A percentile compares a stretch with the other conserved stretches of the same genome.
Evolutionary conservation across 2,329 filamentous ascomycete genomes (phyloP).

Genomic region (Xylaria multiplex): DNA sequence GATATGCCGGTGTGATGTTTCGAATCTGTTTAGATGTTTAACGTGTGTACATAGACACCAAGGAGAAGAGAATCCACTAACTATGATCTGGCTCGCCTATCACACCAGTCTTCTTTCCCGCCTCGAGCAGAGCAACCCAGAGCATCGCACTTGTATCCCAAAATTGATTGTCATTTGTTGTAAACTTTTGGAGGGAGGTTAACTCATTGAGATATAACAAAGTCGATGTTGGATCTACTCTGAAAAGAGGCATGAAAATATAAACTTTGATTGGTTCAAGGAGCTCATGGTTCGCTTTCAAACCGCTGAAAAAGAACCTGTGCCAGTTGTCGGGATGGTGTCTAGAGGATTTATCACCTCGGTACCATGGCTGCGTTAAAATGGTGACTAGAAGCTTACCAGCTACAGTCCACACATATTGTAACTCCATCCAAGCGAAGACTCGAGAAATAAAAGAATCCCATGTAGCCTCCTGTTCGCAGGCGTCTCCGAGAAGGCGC

Average conservation of each 20-base stretch:
- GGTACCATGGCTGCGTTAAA: conserved; percentile 59
- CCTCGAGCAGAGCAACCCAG: conserved; percentile 73
- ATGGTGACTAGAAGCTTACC: conserved; percentile 70
- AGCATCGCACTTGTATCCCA: conserved; percentile 66
- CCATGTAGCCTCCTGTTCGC: conserved; percentile 55
- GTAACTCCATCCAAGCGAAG: conserved; percentile 66
- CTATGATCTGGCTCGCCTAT: conserved; percentile 72
- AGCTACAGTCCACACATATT: conserved; percentile 67
- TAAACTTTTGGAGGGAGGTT: conserved; percentile 61
- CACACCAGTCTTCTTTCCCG: conserved; percentile 75
- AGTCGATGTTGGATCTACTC: conserved; percentile 63
- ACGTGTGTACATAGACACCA: conserved; percentile 28
- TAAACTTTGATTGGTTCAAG: conserved; percentile 73
- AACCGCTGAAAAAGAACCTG: conserved; percentile 63
- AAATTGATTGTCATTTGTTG: conserved; percentile 56
- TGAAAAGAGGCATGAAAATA: conserved; percentile 71
- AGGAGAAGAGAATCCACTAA: conserved; percentile 27
- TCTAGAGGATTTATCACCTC: conserved; percentile 42
- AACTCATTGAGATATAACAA: conserved; percentile 67
- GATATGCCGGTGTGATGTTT: conserved; percentile 43
- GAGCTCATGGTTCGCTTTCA: conserved; percentile 60
- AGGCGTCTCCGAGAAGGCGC: conserved; percentile 44
- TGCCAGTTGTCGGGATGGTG: conserved; percentile 62
- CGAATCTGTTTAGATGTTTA: conserved; percentile 36
- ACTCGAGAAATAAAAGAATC: conserved; percentile 60